Evolutionary conservation across 1,139 yeast genomes (phyloP).

Genomic region (Candida sanyaensis): DNA sequence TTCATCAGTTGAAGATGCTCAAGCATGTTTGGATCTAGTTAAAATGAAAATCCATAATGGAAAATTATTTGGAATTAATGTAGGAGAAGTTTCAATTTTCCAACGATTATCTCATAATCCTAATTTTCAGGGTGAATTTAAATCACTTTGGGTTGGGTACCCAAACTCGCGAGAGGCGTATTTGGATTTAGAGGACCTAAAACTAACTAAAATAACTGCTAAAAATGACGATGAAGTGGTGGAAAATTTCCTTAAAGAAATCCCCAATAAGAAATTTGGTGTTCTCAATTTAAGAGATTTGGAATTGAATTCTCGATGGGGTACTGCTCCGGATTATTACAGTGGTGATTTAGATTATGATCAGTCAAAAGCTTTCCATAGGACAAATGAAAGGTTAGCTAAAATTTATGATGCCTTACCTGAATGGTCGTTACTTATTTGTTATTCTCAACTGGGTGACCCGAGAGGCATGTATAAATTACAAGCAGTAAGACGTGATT

Average conservation of each 20-base stretch:
- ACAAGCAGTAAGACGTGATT: slow-evolving; percentile 34
- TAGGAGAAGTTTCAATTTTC: slow-evolving; percentile 36
- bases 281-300: slow-evolving; percentile 61
- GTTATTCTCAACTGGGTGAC: slow-evolving; percentile 67
- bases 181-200: slow-evolving; percentile 25
- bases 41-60: slow-evolving; percentile 72
- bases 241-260: slow-evolving; percentile 35
- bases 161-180: slow-evolving; percentile 7
- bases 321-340: slow-evolving; percentile 17
- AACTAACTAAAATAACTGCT: slow-evolving; percentile 37
- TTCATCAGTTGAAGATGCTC: slow-evolving; percentile 84
- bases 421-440: slow-evolving; percentile 56
- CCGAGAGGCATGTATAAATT: slow-evolving; percentile 54
- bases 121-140: slow-evolving; percentile 22
- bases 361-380: slow-evolving; percentile 21
- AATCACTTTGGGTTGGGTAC: slow-evolving; percentile 45
- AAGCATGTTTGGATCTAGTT: slow-evolving; percentile 75
- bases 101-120: slow-evolving; percentile 21
- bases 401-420: slow-evolving; percentile 58
- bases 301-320: slow-evolving; percentile 44
- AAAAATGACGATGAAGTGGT: slow-evolving; percentile 61
- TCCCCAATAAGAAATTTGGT: slow-evolving; percentile 42
- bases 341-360: slow-evolving; percentile 22
- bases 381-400: slow-evolving; percentile 46
- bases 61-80: slow-evolving; percentile 56